Evolutionary conservation across 257 asterid species (phyloP), one percentile per base, ranked within the genome.

Genomic region (Prunella vulgaris): DNA sequence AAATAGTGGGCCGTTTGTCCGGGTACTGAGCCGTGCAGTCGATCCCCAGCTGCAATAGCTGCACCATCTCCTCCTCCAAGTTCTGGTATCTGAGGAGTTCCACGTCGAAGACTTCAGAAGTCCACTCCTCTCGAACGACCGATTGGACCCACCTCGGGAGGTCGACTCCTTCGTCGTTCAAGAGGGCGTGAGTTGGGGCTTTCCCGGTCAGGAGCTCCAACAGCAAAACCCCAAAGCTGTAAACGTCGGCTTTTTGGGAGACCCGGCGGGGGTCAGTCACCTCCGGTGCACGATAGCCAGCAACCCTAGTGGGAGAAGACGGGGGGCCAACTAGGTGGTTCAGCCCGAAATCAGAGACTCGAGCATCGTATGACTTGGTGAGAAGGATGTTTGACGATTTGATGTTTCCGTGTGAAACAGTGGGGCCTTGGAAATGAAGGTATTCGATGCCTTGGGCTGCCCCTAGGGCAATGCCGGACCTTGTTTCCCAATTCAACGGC

Each of bases 141-240:
- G 97, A 90, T 44, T 85, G 94, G 57, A 88, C 97, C 97, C 97
- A 90, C 38, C 96, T 79, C 0, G 97, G 94, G 18, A 90, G 76
- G 72, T 90, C 96, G 0, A 88, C 88, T 20, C 97, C 97, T 59
- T 90, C 97, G 82, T 90, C 97, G 28, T 90, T 86, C 67, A 90
- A 66, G 71, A 90, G 78, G 24, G 97, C 83, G 44, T 90, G 87
- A 5, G 96, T 79, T n/a, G 97, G 97, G 5, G 97, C 92, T 71
- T 88, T 90, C 10, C 96, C 97, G 0, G 97, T 88, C 3, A 90
- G 88, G 57, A 90, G 97, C 86, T 90, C 97, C 38, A 90, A 51
- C 37, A 90, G 87, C 66, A 90, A 57, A 0, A 90, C 90, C 1
- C 96, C 96, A 15, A 83, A 86, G 77, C 94, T 88, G 33, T 90